Conservation (phyloP, 129 eudicot genomes). For the Arctium minus region DNA sequence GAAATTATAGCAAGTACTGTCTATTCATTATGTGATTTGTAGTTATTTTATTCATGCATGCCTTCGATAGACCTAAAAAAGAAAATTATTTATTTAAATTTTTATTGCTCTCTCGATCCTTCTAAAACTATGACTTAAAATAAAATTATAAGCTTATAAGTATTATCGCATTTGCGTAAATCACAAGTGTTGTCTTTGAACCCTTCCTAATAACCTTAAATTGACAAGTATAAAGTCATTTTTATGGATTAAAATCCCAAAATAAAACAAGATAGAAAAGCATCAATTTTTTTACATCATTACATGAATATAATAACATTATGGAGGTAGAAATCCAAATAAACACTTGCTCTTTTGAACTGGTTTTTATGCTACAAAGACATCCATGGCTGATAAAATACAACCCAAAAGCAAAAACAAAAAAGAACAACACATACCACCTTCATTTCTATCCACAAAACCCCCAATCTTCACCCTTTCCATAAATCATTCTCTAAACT, state of each 20-base stretch:
- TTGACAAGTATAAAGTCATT: neutral
- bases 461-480: conserved; percentile 24
- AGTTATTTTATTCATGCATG: too few relatives aligned
- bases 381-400: conserved; percentile 33
- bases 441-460: conserved; percentile 37
- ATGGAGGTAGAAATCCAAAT: conserved; percentile 31
- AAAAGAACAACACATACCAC: conserved; percentile 22
- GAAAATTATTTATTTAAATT: too few relatives aligned
- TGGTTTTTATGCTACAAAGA: conserved; percentile 46
- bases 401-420: conserved; percentile 23
- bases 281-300: conserved; percentile 21
- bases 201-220: too few relatives aligned
- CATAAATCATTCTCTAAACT: conserved; percentile 2
- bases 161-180: too few relatives aligned
- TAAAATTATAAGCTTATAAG: too few relatives aligned
- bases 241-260: neutral
- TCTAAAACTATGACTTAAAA: too few relatives aligned
- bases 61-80: too few relatives aligned
- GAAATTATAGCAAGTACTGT: neutral
- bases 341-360: conserved; percentile 38
- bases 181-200: too few relatives aligned
- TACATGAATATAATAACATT: conserved; percentile 31
- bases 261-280: neutral
- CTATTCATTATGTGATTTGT: too few relatives aligned
- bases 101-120: too few relatives aligned